Conservation (phyloP, 176 grass and related monocot genomes). For the Triticum monococcum region DNA sequence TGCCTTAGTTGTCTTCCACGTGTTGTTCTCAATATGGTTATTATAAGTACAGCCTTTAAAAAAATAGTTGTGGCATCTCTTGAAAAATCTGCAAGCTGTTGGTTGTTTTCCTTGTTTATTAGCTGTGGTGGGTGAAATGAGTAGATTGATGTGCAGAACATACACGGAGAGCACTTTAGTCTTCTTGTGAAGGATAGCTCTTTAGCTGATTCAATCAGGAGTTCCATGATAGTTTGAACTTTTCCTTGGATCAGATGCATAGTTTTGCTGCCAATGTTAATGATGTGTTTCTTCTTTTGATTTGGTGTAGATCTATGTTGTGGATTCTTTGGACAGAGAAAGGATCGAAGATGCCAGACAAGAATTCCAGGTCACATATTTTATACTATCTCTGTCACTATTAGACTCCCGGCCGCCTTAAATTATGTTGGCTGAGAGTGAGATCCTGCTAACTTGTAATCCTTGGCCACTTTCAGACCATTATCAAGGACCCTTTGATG, state of each 20-base stretch:
- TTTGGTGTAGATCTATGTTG: slow-evolving; percentile 80
- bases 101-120: background rate
- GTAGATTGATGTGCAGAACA: background rate
- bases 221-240: background rate
- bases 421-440: background rate
- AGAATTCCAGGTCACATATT: slow-evolving; percentile 83
- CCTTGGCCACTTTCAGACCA: slow-evolving; percentile 43
- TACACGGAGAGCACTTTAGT: background rate
- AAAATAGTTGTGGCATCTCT: background rate
- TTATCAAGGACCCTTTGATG: slow-evolving; percentile 91
- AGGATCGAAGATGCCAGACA: slow-evolving; percentile 70
- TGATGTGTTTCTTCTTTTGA: slow-evolving; percentile 27
- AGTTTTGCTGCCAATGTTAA: background rate
- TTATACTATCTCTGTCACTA: background rate
- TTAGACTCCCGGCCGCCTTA: background rate
- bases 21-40: background rate
- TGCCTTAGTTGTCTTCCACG: background rate
- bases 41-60: background rate
- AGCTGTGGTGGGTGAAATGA: background rate
- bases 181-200: background rate
- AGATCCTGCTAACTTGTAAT: slow-evolving; percentile 14
- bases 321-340: slow-evolving; percentile 97
- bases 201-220: background rate
- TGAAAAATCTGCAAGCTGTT: background rate
- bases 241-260: background rate